Percentiles rank a stretch among this genome's conserved stretches.
phyloP scores from a whole-genome alignment of 106 monocot genomes.

The Vanilla planifolia region DNA sequence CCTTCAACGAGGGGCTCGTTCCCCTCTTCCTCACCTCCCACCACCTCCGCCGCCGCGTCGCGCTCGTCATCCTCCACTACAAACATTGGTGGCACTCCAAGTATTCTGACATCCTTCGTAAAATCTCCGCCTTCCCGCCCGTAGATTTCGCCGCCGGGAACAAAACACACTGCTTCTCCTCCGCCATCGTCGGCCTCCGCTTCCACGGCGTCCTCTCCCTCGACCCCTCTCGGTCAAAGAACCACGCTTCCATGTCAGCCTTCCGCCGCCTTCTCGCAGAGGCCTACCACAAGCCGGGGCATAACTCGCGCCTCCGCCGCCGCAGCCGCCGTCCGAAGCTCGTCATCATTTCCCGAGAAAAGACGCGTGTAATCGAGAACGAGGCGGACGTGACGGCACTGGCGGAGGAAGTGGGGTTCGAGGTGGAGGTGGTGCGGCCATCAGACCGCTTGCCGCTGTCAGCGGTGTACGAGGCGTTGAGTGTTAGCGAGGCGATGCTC shows the following conservation, averaged over 20 bases:
- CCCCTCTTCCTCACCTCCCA: constrained; percentile 79
- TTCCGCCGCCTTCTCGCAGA: constrained; percentile 55
- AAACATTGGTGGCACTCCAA: constrained; percentile 79
- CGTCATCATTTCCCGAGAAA: constrained; percentile 45
- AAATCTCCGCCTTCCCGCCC: constrained; percentile 48
- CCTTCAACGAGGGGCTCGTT: constrained; percentile 88
- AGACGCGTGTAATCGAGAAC: constrained; percentile 60
- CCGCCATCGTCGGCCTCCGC: constrained; percentile 56
- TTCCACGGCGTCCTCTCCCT: constrained; percentile 74
- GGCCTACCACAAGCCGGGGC: constrained; percentile 35
- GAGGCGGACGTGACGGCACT: constrained; percentile 27
- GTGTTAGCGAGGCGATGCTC: constrained; percentile 41
- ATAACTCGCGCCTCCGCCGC: neutral
- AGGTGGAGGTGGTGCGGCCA: constrained; percentile 40
- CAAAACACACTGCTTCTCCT: constrained; percentile 75
- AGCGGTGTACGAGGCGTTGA: constrained; percentile 42
- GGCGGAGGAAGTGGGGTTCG: constrained; percentile 42
- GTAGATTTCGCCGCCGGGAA: constrained; percentile 58
- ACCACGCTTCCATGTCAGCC: constrained; percentile 26
- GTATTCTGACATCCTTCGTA: constrained; percentile 53
- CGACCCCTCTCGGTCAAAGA: constrained; percentile 13
- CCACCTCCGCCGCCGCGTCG: constrained; percentile 34
- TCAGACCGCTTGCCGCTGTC: constrained; percentile 39
- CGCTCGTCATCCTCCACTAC: constrained; percentile 65
- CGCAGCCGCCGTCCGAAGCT: constrained; percentile 19